phyloP scores from a whole-genome alignment of 164 flowering plant species.

The Brasenia schreberi region DNA sequence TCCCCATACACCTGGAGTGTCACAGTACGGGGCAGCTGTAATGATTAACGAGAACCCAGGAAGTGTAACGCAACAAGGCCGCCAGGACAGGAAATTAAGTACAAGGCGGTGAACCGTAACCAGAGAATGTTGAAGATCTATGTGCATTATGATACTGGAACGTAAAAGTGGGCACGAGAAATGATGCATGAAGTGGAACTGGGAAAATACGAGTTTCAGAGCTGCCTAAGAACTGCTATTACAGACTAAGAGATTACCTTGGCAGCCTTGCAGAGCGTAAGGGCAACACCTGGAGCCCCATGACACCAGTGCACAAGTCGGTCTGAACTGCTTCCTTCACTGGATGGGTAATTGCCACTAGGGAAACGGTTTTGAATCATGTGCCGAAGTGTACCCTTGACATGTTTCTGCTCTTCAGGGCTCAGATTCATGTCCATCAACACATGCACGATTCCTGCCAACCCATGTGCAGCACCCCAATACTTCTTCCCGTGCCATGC shows the following conservation, averaged over 20 bases:
- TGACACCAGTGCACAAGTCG: constrained; percentile 86
- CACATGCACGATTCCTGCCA: constrained; percentile 76
- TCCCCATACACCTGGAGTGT: constrained; percentile 37
- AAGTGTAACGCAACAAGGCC: too few relatives aligned
- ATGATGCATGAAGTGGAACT: too few relatives aligned
- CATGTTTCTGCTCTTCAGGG: constrained; percentile 50
- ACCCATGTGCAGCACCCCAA: constrained; percentile 80
- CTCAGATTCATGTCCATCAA: constrained; percentile 58
- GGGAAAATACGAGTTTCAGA: too few relatives aligned
- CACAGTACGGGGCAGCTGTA: too few relatives aligned
- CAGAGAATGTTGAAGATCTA: too few relatives aligned
- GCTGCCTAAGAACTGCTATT: too few relatives aligned
- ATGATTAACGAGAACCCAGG: not conserved
- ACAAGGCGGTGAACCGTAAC: too few relatives aligned
- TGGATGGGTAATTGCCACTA: constrained; percentile 68
- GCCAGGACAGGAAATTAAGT: too few relatives aligned
- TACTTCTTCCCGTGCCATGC: constrained; percentile 56
- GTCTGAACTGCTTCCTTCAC: constrained; percentile 46
- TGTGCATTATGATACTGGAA: too few relatives aligned
- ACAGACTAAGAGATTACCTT: constrained; percentile 29
- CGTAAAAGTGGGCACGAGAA: too few relatives aligned
- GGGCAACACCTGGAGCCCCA: constrained; percentile 77
- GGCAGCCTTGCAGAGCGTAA: constrained; percentile 67
- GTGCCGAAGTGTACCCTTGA: constrained; percentile 47
- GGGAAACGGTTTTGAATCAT: constrained; percentile 65